Evolutionary conservation across 2,329 filamentous ascomycete genomes (phyloP), one percentile per base, ranked within the genome.

Genomic region (Hymenoscyphus infarciens): DNA sequence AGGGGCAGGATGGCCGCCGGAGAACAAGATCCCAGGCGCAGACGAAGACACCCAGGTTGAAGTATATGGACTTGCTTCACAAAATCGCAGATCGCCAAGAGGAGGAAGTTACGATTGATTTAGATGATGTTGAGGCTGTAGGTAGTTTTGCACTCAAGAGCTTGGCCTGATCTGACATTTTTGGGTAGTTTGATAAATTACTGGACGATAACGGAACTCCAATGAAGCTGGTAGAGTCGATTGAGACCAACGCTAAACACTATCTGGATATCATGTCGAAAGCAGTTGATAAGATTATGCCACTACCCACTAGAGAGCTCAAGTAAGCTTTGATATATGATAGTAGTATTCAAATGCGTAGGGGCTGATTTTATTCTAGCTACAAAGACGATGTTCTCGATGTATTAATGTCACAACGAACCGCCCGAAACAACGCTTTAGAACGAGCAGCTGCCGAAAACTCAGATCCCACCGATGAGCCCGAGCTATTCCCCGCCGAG

Each of bases 351-450:
- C 55, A 56, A 53, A 38, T 19, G n/a, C 10, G 6, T 11, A 49
- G 10, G 16, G 39, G 19, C 35, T 67, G 74, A 69, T 74, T 54
- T n/a, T 8, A 15, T 19, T n/a, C 39, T 69, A 92, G 89, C 69
- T 98, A 97, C 83, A 98, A 98, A 76, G 93, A 97, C 73, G 95
- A 99, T 77, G 93, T 98, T 10, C 83, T 99, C 53, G 95, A 99
- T 77, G 91, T 99, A 33, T 89, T 99, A 72, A 96, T 97, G 89
- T 91, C 92, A 49, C 91, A 96, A 74, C 88, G 95, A 70, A 87
- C 91, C 70, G 89, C 88, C 71, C 87, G 92, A 70, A 98, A 99
- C 75, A 89, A 91, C 68, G 87, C 88, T 53, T 82, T 96, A 65
- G 78, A 82, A 22, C 82, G 87, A 69, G 82, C 83, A n/a, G 84